phyloP scores from a whole-genome alignment of 116 monocot genomes.

The Thalassia testudinum region DNA sequence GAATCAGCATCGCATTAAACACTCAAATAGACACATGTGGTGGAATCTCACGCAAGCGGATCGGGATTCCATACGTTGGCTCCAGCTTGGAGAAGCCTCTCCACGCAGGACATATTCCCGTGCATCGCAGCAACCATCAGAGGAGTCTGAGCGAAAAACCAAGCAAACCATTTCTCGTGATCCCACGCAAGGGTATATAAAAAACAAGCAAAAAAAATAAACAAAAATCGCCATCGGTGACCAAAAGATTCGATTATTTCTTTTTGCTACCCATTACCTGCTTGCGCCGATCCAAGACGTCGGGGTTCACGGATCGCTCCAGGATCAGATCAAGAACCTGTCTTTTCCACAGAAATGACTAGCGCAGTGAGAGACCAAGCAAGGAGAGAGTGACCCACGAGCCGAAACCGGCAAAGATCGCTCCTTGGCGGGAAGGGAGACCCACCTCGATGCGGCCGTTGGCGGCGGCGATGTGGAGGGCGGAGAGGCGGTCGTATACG shows the following conservation, averaged over 20 bases:
- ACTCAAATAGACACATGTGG: neutral
- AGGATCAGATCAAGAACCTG: slow-evolving; percentile 32
- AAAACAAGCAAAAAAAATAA: neutral
- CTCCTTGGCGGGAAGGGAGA: neutral
- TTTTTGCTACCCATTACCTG: slow-evolving; percentile 12
- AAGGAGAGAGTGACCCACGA: neutral
- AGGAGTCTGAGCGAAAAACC: slow-evolving; percentile 36
- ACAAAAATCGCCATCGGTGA: neutral
- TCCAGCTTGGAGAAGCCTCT: slow-evolving; percentile 58
- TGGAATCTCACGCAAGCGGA: too few relatives aligned
- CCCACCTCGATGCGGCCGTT: slow-evolving; percentile 56
- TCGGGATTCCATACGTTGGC: slow-evolving; percentile 36
- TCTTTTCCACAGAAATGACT: neutral
- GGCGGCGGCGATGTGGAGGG: slow-evolving; percentile 71
- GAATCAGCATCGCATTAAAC: slow-evolving; percentile 1
- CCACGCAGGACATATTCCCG: slow-evolving; percentile 63
- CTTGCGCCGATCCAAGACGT: slow-evolving; percentile 23
- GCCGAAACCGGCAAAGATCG: neutral
- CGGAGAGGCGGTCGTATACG: slow-evolving; percentile 50
- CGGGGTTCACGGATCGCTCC: slow-evolving; percentile 17
- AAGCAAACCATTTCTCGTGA: too few relatives aligned
- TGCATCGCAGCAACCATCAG: slow-evolving; percentile 89
- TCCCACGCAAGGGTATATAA: too few relatives aligned
- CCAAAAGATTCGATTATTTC: slow-evolving; percentile 1
- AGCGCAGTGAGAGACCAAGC: neutral